Evolutionary conservation across 441 rosid species (phyloP), one percentile per base, ranked within the genome.

Genomic region (Brassica balearica): DNA sequence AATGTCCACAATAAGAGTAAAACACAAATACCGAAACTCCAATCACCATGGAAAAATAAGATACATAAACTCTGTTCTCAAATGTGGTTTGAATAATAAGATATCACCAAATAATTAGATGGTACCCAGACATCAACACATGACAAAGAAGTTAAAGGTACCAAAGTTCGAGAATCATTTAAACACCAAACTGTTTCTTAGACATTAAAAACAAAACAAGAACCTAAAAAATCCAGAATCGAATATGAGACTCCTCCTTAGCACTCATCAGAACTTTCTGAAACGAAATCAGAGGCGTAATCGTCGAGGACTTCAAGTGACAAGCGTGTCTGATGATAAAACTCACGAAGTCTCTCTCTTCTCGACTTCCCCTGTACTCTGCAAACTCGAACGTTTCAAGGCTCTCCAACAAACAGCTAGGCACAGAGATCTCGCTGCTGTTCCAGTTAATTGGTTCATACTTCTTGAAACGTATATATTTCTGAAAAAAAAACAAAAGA

Each of bases 281-380:
- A 1, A 9, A 48, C 11, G 32, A 10, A 19, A 43, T 8, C 7
- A 8, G 11, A 46, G 71, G 60, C 20, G 22, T 23, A 22, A 68
- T 48, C 0, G 43, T 9, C 0, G 69, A 65, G 8, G 51, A 70
- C 73, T 69, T 69, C 64, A 69, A 17, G 51, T 4, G 41, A 69
- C 32, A 8, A 55, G 73, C 73, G 36, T 69, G 20, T 34, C 34
- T 69, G 7, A 69, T 29, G 73, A 69, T 29, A 32, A 10, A 69
- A 11, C 73, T 69, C 15, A 69, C 38, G 58, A 71, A 71, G 46
- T 71, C 75, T 22, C 75, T 71, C 66, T 71, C 68, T 41, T 71
- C 75, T 41, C 10, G 25, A 4, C 58, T 60, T 60, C 58, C 67
- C 6, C 5, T 60, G 23, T 71, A 60, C 55, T 48, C 75, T n/a